phyloP scores from a whole-genome alignment of 2,329 filamentous ascomycete genomes.

The Diaporthe citrichinensis region DNA sequence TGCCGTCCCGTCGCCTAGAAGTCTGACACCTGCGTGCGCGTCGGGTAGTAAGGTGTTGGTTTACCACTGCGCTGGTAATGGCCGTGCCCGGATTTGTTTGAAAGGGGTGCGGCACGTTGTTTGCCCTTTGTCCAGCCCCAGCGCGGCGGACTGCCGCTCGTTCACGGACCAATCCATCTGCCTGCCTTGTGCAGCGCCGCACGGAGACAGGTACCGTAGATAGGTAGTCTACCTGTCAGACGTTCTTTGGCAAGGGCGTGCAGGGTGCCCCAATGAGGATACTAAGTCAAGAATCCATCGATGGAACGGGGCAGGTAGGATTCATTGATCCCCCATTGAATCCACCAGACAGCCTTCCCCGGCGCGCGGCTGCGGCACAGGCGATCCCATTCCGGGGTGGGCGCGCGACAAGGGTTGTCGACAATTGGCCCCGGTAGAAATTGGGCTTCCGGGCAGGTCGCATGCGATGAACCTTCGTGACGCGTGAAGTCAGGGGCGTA shows the following conservation, averaged over 20 bases:
- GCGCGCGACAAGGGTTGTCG: background rate
- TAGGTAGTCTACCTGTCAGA: background rate
- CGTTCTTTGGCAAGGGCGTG: constrained; percentile 7
- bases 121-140: background rate
- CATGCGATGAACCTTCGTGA: background rate
- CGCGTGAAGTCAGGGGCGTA: background rate
- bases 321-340: constrained; percentile 11
- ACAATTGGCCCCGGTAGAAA: background rate
- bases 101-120: background rate
- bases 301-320: constrained; percentile 6
- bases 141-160: background rate
- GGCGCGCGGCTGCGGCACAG: constrained; percentile 23
- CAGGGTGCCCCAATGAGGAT: background rate
- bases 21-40: background rate
- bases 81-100: background rate
- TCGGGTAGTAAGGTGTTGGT: background rate
- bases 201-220: background rate
- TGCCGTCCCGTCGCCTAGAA: background rate
- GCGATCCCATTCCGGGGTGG: background rate
- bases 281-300: background rate
- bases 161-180: constrained; percentile 12
- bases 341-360: background rate
- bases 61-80: constrained; percentile 16
- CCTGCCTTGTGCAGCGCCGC: background rate
- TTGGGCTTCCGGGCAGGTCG: background rate